Evolutionary conservation across 345 rosid species (phyloP), one percentile per base, ranked within the genome.

Genomic region (Reutealis trisperma): DNA sequence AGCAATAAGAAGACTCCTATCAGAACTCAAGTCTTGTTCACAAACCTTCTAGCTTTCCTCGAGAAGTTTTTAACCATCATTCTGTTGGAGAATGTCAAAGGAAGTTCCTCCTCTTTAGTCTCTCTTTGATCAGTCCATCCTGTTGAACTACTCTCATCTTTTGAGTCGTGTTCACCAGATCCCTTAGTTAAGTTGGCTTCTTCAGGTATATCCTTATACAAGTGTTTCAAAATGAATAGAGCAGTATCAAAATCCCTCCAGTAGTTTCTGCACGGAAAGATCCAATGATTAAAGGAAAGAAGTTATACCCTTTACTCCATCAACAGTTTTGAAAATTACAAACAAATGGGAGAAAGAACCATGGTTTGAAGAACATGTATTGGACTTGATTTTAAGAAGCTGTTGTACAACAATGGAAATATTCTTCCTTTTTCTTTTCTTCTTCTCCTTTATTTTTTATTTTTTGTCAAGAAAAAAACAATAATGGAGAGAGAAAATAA

Each of bases 171-270:
- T 67, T 67, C 84, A 0, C 60, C 27, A 32, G 84, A 80, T 63
- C 83, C 88, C 44, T 24, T 45, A 30, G 80, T 72, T 4, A 81
- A 85, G 83, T 63, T 71, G 14, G 86, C 85, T 55, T 87, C 92
- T 66, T 93, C 93, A 44, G 89, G 91, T 75, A 93, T 90, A 58
- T 89, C 91, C 21, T 89, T 85, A 75, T 92, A 91, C 77, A 96
- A 79, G 87, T 96, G 96, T 80, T 89, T 92, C 81, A 96, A 82
- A 73, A 96, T 91, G 87, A 93, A 96, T 30, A 96, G 94, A 32
- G 98, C 98, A 19, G 99, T 92, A 73, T 96, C 99, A 22, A 73
- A 44, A 82, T 96, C 99, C 84, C 99, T 93, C 99, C 99, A 93
- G 76, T 96, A 96, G 87, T 96, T 96, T 82, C 99, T 96, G 96